Percentiles rank a stretch among this genome's conserved stretches.
These are phyloP conservation scores for Tolypocladium tundrense DNA, from an alignment of 2,329 filamentous ascomycete species.

Conservation along the genomic window DNA sequence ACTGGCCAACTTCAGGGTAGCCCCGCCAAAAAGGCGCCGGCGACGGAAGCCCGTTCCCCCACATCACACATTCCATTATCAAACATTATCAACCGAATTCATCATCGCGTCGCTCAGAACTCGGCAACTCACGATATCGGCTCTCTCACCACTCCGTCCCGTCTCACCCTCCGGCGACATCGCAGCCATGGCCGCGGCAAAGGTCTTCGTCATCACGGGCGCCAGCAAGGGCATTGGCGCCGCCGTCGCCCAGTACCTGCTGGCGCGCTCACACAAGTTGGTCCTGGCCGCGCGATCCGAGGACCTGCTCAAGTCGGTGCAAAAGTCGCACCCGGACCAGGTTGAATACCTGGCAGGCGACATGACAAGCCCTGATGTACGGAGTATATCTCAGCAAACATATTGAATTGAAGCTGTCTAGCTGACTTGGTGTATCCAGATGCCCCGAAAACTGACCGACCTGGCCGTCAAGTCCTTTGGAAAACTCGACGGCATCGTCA, in stretches of 20 bases:
- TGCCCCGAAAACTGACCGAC: slow-evolving; percentile 52
- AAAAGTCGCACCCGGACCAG: slow-evolving; percentile 38
- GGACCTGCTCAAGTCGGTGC: slow-evolving; percentile 37
- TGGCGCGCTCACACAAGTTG: slow-evolving; percentile 45
- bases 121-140: not conserved
- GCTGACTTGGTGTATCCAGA: slow-evolving; percentile 19
- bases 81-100: not conserved
- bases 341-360: slow-evolving; percentile 49
- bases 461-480: slow-evolving; percentile 59
- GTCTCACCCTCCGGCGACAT: not conserved
- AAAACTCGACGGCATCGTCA: slow-evolving; percentile 66
- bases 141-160: not conserved
- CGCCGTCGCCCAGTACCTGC: slow-evolving; percentile 40
- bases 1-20: not conserved
- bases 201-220: slow-evolving; percentile 57
- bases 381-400: slow-evolving; percentile 5
- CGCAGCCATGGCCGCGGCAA: slow-evolving; percentile 1
- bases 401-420: not conserved
- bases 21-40: not conserved
- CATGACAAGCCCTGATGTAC: slow-evolving; percentile 39
- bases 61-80: not conserved
- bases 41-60: not conserved
- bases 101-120: not conserved
- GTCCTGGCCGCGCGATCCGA: slow-evolving; percentile 47
- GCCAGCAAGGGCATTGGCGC: slow-evolving; percentile 54